Evolutionary conservation across 805 yeast species (phyloP).

Genomic region (Nakazawaea populi): DNA sequence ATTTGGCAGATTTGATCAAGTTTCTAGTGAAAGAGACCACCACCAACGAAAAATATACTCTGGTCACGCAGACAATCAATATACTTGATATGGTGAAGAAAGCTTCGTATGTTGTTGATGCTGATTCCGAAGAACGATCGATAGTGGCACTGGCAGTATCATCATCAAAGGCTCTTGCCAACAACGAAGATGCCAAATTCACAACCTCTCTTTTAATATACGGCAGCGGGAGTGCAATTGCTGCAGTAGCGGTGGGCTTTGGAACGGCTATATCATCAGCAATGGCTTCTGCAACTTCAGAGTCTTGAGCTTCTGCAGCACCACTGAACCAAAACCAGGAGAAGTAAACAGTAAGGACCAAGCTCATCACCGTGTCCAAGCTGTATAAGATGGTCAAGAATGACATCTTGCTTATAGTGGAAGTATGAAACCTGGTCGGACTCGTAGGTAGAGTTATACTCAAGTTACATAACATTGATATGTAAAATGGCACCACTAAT

Average conservation of each 20-base stretch:
- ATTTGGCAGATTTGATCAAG: conserved; percentile 42
- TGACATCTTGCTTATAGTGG: conserved; percentile 56
- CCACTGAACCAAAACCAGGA: conserved; percentile 65
- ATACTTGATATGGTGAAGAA: conserved; percentile 50
- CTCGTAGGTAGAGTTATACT: conserved; percentile 16
- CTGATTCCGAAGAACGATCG: conserved; percentile 47
- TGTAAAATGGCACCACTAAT: conserved; percentile 55
- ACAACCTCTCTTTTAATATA: conserved; percentile 6
- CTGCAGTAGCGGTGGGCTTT: not conserved
- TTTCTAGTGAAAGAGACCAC: conserved; percentile 55
- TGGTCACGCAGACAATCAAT: conserved; percentile 35
- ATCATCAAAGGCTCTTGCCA: conserved; percentile 10
- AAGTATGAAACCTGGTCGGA: conserved; percentile 25
- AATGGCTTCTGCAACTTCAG: conserved; percentile 19
- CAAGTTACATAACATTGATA: conserved; percentile 49
- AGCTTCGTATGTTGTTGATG: conserved; percentile 53
- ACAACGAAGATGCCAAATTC: conserved; percentile 9
- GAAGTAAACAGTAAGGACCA: conserved; percentile 70
- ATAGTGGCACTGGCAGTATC: conserved; percentile 15
- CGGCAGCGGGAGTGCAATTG: not conserved
- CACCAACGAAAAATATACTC: conserved; percentile 57
- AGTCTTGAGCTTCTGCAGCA: conserved; percentile 19
- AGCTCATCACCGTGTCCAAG: conserved; percentile 61
- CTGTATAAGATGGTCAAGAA: conserved; percentile 58
- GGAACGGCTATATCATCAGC: not conserved